Evolutionary conservation across 306 rosid species (phyloP), one percentile per base, ranked within the genome.

Genomic region (Notholithocarpus densiflorus): DNA sequence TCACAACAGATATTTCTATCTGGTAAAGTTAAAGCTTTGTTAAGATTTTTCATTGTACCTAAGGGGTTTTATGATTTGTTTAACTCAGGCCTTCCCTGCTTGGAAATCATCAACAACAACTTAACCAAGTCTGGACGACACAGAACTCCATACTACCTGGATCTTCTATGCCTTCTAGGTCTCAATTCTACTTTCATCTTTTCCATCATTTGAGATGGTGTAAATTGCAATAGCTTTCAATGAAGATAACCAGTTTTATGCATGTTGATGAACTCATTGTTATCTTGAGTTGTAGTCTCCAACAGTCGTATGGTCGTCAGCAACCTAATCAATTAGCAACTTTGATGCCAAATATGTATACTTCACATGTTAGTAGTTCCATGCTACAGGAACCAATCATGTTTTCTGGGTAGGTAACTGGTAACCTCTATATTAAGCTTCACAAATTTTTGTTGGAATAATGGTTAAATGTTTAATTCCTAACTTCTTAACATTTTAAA

Each of bases 101-200:
- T 72, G 20, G 48, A 27, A 27, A 66, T 6, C n/a, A 66, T 66
- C 51, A 66, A 18, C 71, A 66, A 17, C 52, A 66, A 66, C n/a
- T 26, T 13, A 66, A 32, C 72, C 72, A 66, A 34, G 26, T 32
- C 24, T 66, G 72, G 72, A 66, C 24, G 3, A 19, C 72, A 66
- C 72, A 66, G 4, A 54, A 61, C 60, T 45, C 79, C 27, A 0
- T 31, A 32, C 32, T 32, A 31, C 27, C 75, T 40, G 59, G 83
- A 56, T 80, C 53, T 37, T 73, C 71, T 3, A n/a, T 75, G 71
- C 54, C 27, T 73, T 29, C 59, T 43, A 68, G 71, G 79, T 74
- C 43, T 37, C 26, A 32, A 19, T 66, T 66, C n/a, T 66, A 8
- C 52, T 32, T 66, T 32, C 72, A 32, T 66, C 8, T 34, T 19